Evolutionary conservation across 371 early-diverging fungal species (phyloP), one percentile per base, ranked within the genome.

Genomic region (Zopfochytrium polystomum): DNA sequence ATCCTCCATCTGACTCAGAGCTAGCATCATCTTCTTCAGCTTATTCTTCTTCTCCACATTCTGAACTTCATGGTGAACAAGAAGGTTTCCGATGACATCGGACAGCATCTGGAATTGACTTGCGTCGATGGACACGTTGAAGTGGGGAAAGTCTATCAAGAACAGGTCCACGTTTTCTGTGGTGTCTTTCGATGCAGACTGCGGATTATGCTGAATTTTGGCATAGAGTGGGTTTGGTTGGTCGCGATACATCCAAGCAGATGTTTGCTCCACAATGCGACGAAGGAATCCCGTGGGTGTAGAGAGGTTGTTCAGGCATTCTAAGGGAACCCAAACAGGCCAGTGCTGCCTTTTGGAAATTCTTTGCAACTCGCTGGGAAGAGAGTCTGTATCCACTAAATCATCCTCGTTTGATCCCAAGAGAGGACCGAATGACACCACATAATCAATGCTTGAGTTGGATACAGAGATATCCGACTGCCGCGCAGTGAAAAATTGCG

Each of bases 251-350:
- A 89, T 68, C n/a, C 85, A 75, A 0, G 88, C 87, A 7, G 85
- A 81, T 20, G 89, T 80, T 45, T 85, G 79, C 35, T 84, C 82
- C 51, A 89, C 88, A 27, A 93, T 79, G 23, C 88, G 83, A 52
- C 85, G 83, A 64, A 91, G 85, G 58, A 85, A 79, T 45, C 80
- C 32, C 60, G 72, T 34, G 73, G 74, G 51, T 74, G 75, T 65
- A 2, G 34, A 52, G 63, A 83, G 78, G 46, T 80, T 79, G 11
- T 87, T 77, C 25, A 93, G 66, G 72, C 89, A 85, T 66, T 93
- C 94, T 6, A 90, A 70, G 1, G 94, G 92, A 13, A 90, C 83
- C 94, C 94, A 93, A 0, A 86, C 77, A 0, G 90, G 86, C 90
- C 91, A 90, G 38, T 38, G 38, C 18, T 38, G 38, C 38, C 38